Conservation (phyloP, 495 filamentous ascomycete genomes). For the Hyaloscypha finlandica region DNA sequence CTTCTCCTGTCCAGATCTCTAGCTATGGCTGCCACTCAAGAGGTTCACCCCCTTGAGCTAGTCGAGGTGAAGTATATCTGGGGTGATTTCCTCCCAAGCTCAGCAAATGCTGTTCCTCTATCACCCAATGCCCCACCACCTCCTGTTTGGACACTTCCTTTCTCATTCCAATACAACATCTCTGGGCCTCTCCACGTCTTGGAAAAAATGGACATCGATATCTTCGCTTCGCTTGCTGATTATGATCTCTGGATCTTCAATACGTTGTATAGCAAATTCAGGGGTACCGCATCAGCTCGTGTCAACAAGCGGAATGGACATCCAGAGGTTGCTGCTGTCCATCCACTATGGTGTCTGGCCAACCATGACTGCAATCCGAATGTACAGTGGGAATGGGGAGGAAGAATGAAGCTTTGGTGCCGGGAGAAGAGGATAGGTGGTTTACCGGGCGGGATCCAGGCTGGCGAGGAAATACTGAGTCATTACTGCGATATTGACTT, state of each 20-base stretch:
- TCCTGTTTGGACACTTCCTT: constrained; percentile 74
- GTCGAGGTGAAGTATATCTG: constrained; percentile 90
- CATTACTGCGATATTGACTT: constrained; percentile 93
- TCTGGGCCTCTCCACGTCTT: constrained; percentile 80
- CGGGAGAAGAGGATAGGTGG: constrained; percentile 42
- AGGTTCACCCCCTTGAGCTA: constrained; percentile 79
- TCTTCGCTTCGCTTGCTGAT: constrained; percentile 62
- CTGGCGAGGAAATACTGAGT: constrained; percentile 82
- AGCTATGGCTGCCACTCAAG: constrained; percentile 84
- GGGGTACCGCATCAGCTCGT: constrained; percentile 85
- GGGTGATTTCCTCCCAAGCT: constrained; percentile 66
- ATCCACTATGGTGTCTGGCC: constrained; percentile 62
- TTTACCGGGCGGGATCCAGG: constrained; percentile 57
- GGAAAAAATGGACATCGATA: constrained; percentile 87
- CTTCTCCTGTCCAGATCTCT: constrained; percentile 76
- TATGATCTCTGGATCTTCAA: constrained; percentile 95
- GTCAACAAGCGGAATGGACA: constrained; percentile 67
- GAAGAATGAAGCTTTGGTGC: constrained; percentile 70
- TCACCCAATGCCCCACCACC: constrained; percentile 52
- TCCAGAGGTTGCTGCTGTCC: constrained; percentile 74
- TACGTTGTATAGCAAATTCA: constrained; percentile 90
- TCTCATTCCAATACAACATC: constrained; percentile 85
- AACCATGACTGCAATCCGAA: constrained; percentile 96
- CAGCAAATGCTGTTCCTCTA: constrained; percentile 49
- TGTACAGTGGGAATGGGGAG: constrained; percentile 91